Percentiles rank a stretch among this genome's conserved stretches.
Evolutionary conservation across 2,329 filamentous ascomycete genomes (phyloP).

Genomic region (Neocatenulostroma microsporum): DNA sequence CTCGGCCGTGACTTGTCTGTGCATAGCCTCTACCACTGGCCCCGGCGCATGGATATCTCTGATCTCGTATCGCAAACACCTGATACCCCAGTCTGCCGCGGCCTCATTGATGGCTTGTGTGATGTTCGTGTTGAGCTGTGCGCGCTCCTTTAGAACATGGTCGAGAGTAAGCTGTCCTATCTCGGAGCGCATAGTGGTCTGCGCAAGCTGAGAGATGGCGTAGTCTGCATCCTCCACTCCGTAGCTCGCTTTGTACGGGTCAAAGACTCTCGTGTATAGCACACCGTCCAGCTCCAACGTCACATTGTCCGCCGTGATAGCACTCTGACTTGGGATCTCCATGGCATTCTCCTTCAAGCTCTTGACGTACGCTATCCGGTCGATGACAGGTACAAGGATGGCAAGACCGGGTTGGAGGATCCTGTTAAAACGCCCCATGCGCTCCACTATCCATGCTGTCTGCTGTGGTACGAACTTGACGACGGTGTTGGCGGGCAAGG

Average conservation of each 20-base stretch:
- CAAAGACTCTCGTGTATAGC: conserved; percentile 90
- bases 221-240: conserved; percentile 98
- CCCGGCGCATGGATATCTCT: conserved; percentile 94
- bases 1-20: conserved; percentile 94
- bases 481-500: conserved; percentile 84
- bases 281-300: conserved; percentile 94
- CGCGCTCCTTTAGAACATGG: conserved; percentile 94
- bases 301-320: conserved; percentile 97
- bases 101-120: conserved; percentile 99
- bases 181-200: conserved; percentile 98
- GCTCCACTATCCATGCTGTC: conserved; percentile 98
- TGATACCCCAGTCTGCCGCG: conserved; percentile 92
- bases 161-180: conserved; percentile 95
- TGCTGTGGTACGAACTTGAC: conserved; percentile 98
- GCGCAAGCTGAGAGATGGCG: conserved; percentile 92
- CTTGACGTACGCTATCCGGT: conserved; percentile 96
- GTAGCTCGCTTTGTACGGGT: conserved; percentile 97
- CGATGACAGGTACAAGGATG: conserved; percentile 79
- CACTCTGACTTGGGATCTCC: conserved; percentile 95
- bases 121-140: conserved; percentile 93
- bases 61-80: conserved; percentile 95
- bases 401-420: conserved; percentile 90
- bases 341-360: conserved; percentile 92
- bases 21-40: conserved; percentile 93
- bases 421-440: conserved; percentile 95